Evolutionary conservation across 768 basidiomycete species (phyloP).

Genomic region (Rhizopogon salebrosus): DNA sequence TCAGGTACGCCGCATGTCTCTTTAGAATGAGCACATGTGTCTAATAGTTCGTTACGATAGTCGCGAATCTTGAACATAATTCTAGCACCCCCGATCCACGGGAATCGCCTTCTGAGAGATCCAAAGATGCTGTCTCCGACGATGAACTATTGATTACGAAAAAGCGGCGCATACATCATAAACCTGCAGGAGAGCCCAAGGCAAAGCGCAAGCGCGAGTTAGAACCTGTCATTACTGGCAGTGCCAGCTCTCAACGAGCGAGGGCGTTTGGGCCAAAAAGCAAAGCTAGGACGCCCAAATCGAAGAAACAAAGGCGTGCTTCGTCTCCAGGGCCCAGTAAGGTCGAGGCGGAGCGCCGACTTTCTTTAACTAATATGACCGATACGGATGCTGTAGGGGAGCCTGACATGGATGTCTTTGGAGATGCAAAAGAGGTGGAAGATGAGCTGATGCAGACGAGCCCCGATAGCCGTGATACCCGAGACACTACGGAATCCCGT

Average conservation of each 20-base stretch:
- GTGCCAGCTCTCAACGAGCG: not conserved
- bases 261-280: conserved; percentile 6
- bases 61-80: conserved; percentile 15
- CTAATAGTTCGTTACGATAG: conserved; percentile 5
- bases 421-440: conserved; percentile 32
- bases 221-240: not conserved
- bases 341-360: conserved; percentile 9
- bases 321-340: conserved; percentile 24
- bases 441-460: conserved; percentile 25
- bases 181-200: not conserved
- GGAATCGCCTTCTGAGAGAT: conserved; percentile 1
- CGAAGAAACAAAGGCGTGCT: conserved; percentile 20
- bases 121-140: conserved; percentile 7
- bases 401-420: conserved; percentile 29
- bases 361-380: conserved; percentile 20
- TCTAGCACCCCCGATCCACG: conserved; percentile 8
- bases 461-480: conserved; percentile 16
- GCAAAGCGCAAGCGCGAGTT: conserved; percentile 5
- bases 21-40: not conserved
- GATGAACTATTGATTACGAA: conserved; percentile 13
- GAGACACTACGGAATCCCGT: not conserved
- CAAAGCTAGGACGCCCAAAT: not conserved
- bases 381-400: conserved; percentile 29
- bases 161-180: conserved; percentile 21
- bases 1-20: conserved; percentile 35